Evolutionary conservation across 352 stramenopile genomes (phyloP), one percentile per base, ranked within the genome.

Genomic region (Phytophthora boehmeriae): DNA sequence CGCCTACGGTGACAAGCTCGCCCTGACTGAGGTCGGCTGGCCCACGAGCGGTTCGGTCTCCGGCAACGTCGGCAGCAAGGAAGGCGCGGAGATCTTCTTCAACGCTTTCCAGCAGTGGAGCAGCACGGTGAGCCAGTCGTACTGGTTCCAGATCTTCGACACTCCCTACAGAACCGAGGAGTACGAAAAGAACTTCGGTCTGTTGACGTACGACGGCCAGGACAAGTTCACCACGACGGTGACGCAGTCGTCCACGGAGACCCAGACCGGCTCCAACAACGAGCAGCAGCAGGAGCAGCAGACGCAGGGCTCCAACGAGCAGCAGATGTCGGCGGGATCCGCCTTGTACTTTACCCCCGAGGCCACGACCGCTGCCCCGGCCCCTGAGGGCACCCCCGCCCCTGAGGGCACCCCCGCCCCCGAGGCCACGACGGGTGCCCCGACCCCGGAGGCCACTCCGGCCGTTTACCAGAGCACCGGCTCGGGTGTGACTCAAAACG

Each of bases 121-220:
- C 46, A 53, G 50, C 27, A 62, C 62, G 49, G 54, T 88, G 13
- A 75, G 76, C 48, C 54, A 63, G 27, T 65, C 59, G 46, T 87
- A 73, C 59, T 90, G 86, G 68, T 90, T 90, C 64, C 78, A 88
- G 66, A 77, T 88, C 53, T 90, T 84, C 48, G 76, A 90, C 66
- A 73, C 73, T 17, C 74, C 72, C 16, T 70, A 76, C 63, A 74
- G 68, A 55, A 41, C 20, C 2, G 53, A 69, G 14, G 46, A 42
- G 1, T 86, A 71, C 57, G 81, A 90, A 50, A 28, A 73, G 47
- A 61, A 54, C 35, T 90, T 75, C 58, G 81, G 77, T 38, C 34
- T 90, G 32, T 30, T 83, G 30, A 65, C 42, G 3, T 60, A 43
- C 32, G 49, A 74, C 48, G 54, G 38, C 0, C 49, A 63, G 43